Conservation (phyloP, 306 rosid species). For the Canavalia gladiata region DNA sequence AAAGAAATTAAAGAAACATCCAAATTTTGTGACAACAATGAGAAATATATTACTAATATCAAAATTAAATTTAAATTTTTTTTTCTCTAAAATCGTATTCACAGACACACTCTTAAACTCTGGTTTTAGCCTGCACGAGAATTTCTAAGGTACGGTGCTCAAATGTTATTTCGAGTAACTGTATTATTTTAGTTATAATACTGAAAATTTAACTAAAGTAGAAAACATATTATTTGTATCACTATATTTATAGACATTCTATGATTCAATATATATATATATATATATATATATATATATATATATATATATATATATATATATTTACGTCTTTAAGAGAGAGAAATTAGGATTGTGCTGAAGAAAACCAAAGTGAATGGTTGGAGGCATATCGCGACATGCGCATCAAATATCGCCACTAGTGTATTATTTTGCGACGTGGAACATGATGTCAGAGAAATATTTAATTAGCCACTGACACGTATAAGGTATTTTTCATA, state of each 20-base stretch:
- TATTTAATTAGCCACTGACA: background rate
- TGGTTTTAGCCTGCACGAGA: background rate
- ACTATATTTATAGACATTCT: background rate
- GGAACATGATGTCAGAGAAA: background rate
- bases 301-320: too few species aligned
- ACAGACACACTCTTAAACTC: too few species aligned
- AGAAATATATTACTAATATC: too few species aligned
- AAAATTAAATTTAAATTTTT: too few species aligned
- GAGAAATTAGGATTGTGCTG: background rate
- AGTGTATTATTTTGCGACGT: background rate
- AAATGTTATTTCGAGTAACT: background rate
- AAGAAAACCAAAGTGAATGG: background rate
- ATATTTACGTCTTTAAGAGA: too few species aligned
- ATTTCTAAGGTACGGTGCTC: background rate
- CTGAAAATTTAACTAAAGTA: background rate
- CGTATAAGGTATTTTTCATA: too few species aligned
- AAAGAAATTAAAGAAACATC: slow-evolving; percentile 5
- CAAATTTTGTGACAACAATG: background rate
- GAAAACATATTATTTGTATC: background rate
- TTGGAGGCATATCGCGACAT: background rate
- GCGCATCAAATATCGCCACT: background rate
- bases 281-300: too few species aligned
- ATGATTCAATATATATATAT: background rate
- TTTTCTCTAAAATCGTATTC: too few species aligned
- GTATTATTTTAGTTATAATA: background rate